Conservation (phyloP, 495 filamentous ascomycete species). For the Astrocystis sublimbata region DNA sequence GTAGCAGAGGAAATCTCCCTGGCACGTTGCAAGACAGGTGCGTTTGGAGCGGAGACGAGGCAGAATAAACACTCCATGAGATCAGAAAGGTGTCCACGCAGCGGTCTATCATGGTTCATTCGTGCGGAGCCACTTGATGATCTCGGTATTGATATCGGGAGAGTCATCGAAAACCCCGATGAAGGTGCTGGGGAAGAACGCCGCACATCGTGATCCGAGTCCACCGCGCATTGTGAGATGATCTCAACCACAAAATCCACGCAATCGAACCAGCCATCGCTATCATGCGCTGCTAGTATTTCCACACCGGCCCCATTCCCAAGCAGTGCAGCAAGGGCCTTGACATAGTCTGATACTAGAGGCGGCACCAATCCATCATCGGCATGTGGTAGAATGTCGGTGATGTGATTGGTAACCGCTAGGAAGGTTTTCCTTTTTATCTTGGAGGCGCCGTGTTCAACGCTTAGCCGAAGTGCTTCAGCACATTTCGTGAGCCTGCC, state of each 20-base stretch:
- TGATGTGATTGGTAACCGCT: slow-evolving; percentile 77
- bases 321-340: slow-evolving; percentile 68
- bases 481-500: slow-evolving; percentile 69
- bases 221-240: slow-evolving; percentile 46
- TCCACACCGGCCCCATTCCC: slow-evolving; percentile 75
- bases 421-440: slow-evolving; percentile 75
- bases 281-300: slow-evolving; percentile 55
- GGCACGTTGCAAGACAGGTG: slow-evolving; percentile 63
- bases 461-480: slow-evolving; percentile 67
- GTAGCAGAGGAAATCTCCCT: slow-evolving; percentile 59
- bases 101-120: slow-evolving; percentile 19
- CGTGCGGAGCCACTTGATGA: slow-evolving; percentile 24
- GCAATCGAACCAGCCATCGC: slow-evolving; percentile 66
- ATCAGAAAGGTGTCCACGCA: slow-evolving; percentile 43
- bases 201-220: slow-evolving; percentile 35
- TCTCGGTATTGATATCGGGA: slow-evolving; percentile 32
- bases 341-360: slow-evolving; percentile 76
- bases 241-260: slow-evolving; percentile 67
- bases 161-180: slow-evolving; percentile 24
- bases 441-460: slow-evolving; percentile 66
- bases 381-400: slow-evolving; percentile 65
- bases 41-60: slow-evolving; percentile 68
- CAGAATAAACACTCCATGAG: slow-evolving; percentile 65
- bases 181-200: slow-evolving; percentile 47
- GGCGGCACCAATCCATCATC: slow-evolving; percentile 68